Evolutionary conservation across 768 basidiomycete genomes (phyloP), one percentile per base, ranked within the genome.

Genomic region (Lepiota subincarnata): DNA sequence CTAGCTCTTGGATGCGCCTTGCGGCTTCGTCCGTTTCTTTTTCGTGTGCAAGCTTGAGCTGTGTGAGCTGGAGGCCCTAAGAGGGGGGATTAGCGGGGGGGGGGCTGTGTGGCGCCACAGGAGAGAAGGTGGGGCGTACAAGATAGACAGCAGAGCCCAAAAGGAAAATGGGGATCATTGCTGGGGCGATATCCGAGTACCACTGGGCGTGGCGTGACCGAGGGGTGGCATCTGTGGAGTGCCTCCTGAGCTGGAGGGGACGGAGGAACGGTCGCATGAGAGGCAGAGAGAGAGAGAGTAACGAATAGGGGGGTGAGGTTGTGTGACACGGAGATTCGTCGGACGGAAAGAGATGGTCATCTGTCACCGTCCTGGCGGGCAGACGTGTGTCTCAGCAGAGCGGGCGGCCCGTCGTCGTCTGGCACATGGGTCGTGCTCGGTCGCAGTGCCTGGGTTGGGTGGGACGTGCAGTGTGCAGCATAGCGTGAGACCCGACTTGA

Each of bases 111-210:
- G 19, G 28, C 36, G 46, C 41, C 6, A 22, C 40, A 19, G 4
- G 11, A 22, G 35, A 44, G 47, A 8, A 22, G 48, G 53, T 51
- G 45, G 37, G 45, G 60, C 75, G 43, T 63, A 88, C 89, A 60
- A 89, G 73, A 69, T 89, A 92, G 52, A 92, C 78, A 7, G 84
- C 86, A 48, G 88, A 89, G 14, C 89, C 90, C 11, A 92, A 74
- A 48, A 92, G 71, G 48, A 84, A 82, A 49, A 92, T 72, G 7
- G 89, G 90, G 45, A 91, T 69, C 87, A 91, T 91, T 28, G 80
- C 81, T 22, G 90, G 90, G 36, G 86, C 68, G 45, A 84, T 75
- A 48, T 82, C 77, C 40, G 81, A 72, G 66, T 92, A 92, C 77
- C 86, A 83, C 59, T 75, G 71, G 5, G 78, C 79, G 65, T 91